A percentile compares a stretch with the other conserved stretches of the same genome.
Conservation (phyloP, 495 filamentous ascomycete species). For the Aspergillus egyptiacus region DNA sequence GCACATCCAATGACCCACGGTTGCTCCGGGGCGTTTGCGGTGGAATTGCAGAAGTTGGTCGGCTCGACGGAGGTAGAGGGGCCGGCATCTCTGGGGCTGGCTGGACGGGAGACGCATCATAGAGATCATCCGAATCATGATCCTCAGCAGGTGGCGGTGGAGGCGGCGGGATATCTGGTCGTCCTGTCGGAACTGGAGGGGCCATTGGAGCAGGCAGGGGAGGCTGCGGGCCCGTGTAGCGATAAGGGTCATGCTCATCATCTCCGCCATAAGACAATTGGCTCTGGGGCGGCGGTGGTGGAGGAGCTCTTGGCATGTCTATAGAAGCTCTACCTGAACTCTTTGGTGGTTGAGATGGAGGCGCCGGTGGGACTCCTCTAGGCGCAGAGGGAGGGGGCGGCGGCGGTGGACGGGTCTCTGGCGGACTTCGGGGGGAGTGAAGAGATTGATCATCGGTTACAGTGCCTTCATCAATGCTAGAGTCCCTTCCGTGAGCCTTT, state of each 20-base stretch:
- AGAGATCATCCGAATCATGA: conserved; percentile 46
- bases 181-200: conserved; percentile 22
- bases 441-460: conserved; percentile 48
- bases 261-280: conserved; percentile 46
- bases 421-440: conserved; percentile 44
- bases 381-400: conserved; percentile 51
- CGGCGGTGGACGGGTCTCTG: conserved; percentile 48
- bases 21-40: conserved; percentile 39
- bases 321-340: conserved; percentile 46
- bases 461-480: conserved; percentile 58
- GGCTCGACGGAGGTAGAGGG: conserved; percentile 26
- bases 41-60: conserved; percentile 33
- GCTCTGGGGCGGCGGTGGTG: conserved; percentile 47
- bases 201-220: conserved; percentile 28
- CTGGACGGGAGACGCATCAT: conserved; percentile 50
- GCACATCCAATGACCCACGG: conserved; percentile 66
- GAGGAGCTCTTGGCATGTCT: conserved; percentile 65
- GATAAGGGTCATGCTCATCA: conserved; percentile 71
- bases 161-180: conserved; percentile 18
- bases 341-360: conserved; percentile 45
- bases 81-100: conserved; percentile 34
- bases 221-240: conserved; percentile 50
- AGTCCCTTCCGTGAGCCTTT: conserved; percentile 71
- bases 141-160: conserved; percentile 28
- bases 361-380: conserved; percentile 49